Evolutionary conservation across 2,329 filamentous ascomycete genomes (phyloP).

Genomic region (Penicillium digitatum): DNA sequence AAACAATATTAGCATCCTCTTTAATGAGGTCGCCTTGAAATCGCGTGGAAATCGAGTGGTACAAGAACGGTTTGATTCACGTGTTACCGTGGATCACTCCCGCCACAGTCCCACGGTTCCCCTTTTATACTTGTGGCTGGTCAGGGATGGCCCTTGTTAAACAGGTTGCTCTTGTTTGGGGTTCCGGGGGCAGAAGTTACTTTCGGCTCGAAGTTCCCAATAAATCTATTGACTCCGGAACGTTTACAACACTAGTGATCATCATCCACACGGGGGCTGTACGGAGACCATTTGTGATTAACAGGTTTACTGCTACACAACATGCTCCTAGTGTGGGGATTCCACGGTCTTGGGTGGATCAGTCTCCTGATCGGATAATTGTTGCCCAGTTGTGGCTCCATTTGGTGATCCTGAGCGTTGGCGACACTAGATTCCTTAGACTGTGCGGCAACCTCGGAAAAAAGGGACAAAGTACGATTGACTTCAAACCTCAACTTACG

Average conservation of each 20-base stretch:
- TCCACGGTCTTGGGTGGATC: not conserved
- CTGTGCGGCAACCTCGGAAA: not conserved
- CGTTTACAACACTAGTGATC: not conserved
- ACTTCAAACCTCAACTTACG: not conserved
- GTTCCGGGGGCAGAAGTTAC: not conserved
- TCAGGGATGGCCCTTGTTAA: not conserved
- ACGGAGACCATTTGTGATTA: not conserved
- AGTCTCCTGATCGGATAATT: constrained; percentile 1
- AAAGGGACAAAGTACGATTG: not conserved
- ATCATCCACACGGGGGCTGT: not conserved
- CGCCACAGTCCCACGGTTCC: not conserved
- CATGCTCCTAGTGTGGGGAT: not conserved
- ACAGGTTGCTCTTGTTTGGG: not conserved
- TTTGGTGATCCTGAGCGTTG: not conserved
- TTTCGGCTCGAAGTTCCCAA: not conserved
- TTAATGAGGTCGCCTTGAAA: not conserved
- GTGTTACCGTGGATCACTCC: constrained; percentile 3
- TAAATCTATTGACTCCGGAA: not conserved
- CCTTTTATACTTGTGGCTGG: not conserved
- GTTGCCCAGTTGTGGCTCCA: not conserved
- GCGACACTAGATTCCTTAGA: not conserved
- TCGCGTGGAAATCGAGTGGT: not conserved
- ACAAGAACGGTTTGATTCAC: constrained; percentile 2
- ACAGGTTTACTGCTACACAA: not conserved
- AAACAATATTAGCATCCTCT: not conserved